These are phyloP conservation scores for Staphylotrichum tortipilum DNA, from an alignment of 495 filamentous ascomycete genomes.

Conservation along the genomic window DNA sequence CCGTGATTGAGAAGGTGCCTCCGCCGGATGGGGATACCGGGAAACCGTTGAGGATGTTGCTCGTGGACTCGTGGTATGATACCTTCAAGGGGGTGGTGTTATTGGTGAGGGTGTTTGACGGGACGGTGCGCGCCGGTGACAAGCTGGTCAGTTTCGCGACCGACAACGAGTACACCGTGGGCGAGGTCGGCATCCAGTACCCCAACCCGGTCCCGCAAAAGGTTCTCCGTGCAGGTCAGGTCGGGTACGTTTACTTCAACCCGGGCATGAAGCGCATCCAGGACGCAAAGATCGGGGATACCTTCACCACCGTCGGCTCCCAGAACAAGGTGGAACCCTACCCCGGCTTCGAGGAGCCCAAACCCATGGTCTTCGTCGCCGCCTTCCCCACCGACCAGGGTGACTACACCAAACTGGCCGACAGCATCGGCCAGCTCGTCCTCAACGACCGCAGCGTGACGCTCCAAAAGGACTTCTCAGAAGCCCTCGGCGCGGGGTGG, in stretches of 20 bases:
- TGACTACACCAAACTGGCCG: conserved; percentile 79
- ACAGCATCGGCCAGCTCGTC: conserved; percentile 88
- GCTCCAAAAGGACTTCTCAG: conserved; percentile 83
- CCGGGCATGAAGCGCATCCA: conserved; percentile 94
- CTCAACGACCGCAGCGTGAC: conserved; percentile 94
- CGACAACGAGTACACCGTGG: conserved; percentile 76
- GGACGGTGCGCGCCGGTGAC: conserved; percentile 72
- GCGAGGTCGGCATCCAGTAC: conserved; percentile 95
- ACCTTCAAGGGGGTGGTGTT: conserved; percentile 90
- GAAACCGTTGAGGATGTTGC: conserved; percentile 69
- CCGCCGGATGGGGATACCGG: conserved; percentile 62
- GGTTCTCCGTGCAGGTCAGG: conserved; percentile 77
- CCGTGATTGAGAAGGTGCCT: conserved; percentile 77
- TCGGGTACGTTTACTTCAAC: conserved; percentile 94
- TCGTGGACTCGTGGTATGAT: conserved; percentile 98
- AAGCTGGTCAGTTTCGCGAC: conserved; percentile 79
- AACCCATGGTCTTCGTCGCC: conserved; percentile 97
- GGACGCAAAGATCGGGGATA: conserved; percentile 93
- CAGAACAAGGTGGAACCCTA: conserved; percentile 71
- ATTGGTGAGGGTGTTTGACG: conserved; percentile 86
- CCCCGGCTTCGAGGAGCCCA: conserved; percentile 93
- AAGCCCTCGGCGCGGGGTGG: conserved; percentile 90
- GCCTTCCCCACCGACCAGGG: conserved; percentile 87
- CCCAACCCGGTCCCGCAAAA: conserved; percentile 78
- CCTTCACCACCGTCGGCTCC: conserved; percentile 75